These are phyloP conservation scores for Leccinum boreale DNA, from an alignment of 768 basidiomycete species.

Conservation along the genomic window DNA sequence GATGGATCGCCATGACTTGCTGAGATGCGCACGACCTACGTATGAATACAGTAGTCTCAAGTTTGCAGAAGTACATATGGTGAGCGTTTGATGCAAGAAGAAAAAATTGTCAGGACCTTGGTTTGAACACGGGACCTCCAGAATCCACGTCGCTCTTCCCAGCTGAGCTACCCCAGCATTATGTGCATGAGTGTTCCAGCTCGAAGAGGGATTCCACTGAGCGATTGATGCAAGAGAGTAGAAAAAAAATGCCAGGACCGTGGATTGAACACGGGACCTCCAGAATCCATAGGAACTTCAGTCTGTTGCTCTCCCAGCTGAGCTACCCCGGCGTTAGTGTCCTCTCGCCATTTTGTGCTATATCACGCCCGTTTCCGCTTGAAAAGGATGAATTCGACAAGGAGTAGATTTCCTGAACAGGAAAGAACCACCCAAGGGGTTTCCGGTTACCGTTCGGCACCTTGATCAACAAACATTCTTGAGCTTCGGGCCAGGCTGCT, in stretches of 20 bases:
- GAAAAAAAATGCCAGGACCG: conserved; percentile 55
- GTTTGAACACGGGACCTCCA: conserved; percentile 80
- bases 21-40: neutral
- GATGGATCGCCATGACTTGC: neutral
- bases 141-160: conserved; percentile 67
- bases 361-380: too few relatives aligned
- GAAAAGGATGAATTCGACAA: too few relatives aligned
- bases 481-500: too few relatives aligned
- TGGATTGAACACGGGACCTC: conserved; percentile 81
- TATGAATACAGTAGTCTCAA: neutral
- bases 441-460: too few relatives aligned
- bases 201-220: too few relatives aligned
- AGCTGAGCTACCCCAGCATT: conserved; percentile 66
- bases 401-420: too few relatives aligned
- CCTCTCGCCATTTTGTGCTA: too few relatives aligned
- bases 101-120: conserved; percentile 63
- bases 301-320: conserved; percentile 77
- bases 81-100: neutral
- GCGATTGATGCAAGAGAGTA: too few relatives aligned
- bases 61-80: neutral
- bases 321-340: conserved; percentile 42
- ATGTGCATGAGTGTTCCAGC: too few relatives aligned
- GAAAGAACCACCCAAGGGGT: too few relatives aligned
- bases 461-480: too few relatives aligned
- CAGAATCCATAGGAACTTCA: conserved; percentile 50